Percentiles rank a stretch among this genome's conserved stretches.
phyloP scores from a whole-genome alignment of 2,329 filamentous ascomycete genomes.

The Periglandula ipomoeae region DNA sequence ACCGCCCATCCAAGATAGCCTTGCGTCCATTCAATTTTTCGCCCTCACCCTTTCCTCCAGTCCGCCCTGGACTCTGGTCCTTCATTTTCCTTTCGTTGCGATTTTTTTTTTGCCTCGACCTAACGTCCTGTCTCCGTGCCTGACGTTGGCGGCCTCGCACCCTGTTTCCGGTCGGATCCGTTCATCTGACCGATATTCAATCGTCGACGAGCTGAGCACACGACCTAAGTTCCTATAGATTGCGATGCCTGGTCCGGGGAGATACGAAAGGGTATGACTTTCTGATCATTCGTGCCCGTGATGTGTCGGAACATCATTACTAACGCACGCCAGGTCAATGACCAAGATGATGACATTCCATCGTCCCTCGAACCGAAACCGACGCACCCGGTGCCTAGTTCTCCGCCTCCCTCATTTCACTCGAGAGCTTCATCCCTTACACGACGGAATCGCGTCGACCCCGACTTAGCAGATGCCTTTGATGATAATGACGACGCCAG shows the following conservation, averaged over 20 bases:
- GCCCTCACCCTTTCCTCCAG: neutral
- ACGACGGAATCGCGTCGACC: constrained; percentile 47
- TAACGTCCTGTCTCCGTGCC: no score
- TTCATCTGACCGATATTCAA: no score
- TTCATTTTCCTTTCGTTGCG: neutral
- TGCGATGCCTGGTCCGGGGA: constrained; percentile 36
- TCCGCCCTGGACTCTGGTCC: neutral
- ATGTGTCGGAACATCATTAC: neutral
- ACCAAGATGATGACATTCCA: constrained; percentile 34
- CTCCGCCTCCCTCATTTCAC: constrained; percentile 76
- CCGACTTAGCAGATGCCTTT: constrained; percentile 87
- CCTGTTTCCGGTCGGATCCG: neutral
- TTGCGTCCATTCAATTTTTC: neutral
- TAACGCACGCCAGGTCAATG: constrained; percentile 38
- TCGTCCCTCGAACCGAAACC: constrained; percentile 20
- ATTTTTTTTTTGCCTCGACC: no score
- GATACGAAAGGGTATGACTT: constrained; percentile 48
- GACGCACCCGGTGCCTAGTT: constrained; percentile 40
- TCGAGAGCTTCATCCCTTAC: constrained; percentile 61
- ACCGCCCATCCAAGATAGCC: neutral
- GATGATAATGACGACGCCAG: constrained; percentile 74
- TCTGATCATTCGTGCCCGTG: no score
- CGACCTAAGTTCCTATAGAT: no score
- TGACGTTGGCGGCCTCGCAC: no score
- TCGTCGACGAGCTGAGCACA: no score